Percentiles rank a stretch among this genome's conserved stretches.
These are phyloP conservation scores for Hsuehochloa calcarea DNA, from an alignment of 176 grass and related monocot species.

Conservation along the genomic window DNA sequence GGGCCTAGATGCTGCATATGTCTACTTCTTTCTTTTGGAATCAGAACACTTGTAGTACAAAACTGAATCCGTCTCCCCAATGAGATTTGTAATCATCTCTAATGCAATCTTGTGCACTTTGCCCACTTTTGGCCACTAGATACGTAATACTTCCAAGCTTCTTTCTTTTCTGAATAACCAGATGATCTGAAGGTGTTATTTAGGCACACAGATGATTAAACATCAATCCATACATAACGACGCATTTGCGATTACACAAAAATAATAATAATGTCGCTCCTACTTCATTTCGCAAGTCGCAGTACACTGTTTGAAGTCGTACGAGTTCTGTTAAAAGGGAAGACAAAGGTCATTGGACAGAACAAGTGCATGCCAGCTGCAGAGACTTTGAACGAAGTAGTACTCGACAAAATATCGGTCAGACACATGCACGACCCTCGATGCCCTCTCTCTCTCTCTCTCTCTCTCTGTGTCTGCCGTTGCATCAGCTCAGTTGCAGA, in stretches of 20 bases:
- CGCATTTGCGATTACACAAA: not conserved
- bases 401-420: constrained; percentile 40
- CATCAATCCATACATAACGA: not conserved
- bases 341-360: constrained; percentile 1
- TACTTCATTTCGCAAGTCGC: not conserved
- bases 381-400: constrained; percentile 4
- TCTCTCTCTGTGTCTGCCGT: not conserved
- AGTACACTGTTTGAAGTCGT: not conserved
- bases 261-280: not conserved
- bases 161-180: not conserved
- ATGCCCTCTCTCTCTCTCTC: not conserved
- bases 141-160: not conserved
- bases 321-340: not conserved
- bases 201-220: not conserved
- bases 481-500: not conserved
- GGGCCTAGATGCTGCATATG: not conserved
- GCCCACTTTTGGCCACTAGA: not conserved
- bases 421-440: constrained; percentile 18
- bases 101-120: not conserved
- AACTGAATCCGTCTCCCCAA: not conserved
- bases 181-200: not conserved
- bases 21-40: not conserved
- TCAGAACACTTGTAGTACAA: not conserved
- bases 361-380: not conserved
- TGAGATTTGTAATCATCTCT: not conserved